phyloP scores from a whole-genome alignment of 495 filamentous ascomycete genomes.

The Entonaema liquescens region DNA sequence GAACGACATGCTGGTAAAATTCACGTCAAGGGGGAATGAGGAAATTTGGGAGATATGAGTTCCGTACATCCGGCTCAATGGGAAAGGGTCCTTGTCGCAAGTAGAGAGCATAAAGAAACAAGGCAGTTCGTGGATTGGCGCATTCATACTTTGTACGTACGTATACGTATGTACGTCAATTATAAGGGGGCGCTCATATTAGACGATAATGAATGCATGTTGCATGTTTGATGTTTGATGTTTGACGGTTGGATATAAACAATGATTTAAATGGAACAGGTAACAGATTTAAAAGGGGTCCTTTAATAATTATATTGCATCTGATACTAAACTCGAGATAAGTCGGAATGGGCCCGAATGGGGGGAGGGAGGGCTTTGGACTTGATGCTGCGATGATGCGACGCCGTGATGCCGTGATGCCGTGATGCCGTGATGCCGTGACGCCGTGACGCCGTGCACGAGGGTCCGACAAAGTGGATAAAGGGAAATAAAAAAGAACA shows the following conservation, averaged over 20 bases:
- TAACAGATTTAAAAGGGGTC: neutral
- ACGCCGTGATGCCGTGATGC: neutral
- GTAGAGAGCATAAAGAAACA: conserved; percentile 20
- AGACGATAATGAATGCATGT: conserved; percentile 2
- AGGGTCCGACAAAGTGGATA: conserved; percentile 11
- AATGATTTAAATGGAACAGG: neutral
- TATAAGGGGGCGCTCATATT: neutral
- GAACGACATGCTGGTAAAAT: conserved; percentile 17
- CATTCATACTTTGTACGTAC: no score
- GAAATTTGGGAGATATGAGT: conserved; percentile 19
- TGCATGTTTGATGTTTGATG: neutral
- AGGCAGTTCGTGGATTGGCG: conserved; percentile 25
- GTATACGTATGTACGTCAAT: conserved; percentile 9
- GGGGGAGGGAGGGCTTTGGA: neutral
- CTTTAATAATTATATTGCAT: neutral
- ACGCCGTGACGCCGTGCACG: conserved; percentile 1
- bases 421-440: no score
- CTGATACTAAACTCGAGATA: neutral
- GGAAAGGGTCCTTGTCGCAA: conserved; percentile 25
- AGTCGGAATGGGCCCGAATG: conserved; percentile 10
- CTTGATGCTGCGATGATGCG: neutral
- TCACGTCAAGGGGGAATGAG: conserved; percentile 13
- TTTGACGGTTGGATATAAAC: no score
- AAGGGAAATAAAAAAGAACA: neutral
- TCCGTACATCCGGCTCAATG: conserved; percentile 34